Conservation (phyloP, 768 basidiomycete species). For the Mycena crocata region DNA sequence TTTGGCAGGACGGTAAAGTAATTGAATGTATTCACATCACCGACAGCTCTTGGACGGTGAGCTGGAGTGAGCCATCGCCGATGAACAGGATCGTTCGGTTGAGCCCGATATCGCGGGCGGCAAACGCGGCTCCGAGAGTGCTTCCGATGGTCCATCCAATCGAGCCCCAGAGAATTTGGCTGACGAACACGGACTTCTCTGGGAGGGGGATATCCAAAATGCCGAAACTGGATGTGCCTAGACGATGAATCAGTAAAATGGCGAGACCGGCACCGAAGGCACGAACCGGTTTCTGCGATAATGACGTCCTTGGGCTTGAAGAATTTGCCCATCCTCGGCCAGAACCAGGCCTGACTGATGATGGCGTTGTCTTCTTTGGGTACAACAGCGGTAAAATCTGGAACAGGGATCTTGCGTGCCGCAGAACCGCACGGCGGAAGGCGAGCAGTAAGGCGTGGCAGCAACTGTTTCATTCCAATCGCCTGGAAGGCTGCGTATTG, state of each 20-base stretch:
- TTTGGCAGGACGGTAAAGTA: too few species aligned
- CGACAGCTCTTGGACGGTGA: constrained; percentile 86
- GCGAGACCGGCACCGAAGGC: not conserved
- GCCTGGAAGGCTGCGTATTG: constrained; percentile 71
- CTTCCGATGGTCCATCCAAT: constrained; percentile 92
- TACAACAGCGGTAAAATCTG: constrained; percentile 53
- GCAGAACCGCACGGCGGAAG: constrained; percentile 54
- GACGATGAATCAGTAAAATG: not conserved
- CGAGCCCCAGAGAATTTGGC: constrained; percentile 90
- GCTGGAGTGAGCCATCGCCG: constrained; percentile 87
- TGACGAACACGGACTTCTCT: constrained; percentile 69
- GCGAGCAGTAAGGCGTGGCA: constrained; percentile 75
- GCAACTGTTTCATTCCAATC: constrained; percentile 82
- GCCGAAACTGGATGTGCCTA: constrained; percentile 86
- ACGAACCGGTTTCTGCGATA: constrained; percentile 84
- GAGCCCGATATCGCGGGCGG: constrained; percentile 71
- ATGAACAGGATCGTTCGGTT: constrained; percentile 85
- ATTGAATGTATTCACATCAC: too few species aligned
- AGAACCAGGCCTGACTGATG: constrained; percentile 86
- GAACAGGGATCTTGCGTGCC: constrained; percentile 60
- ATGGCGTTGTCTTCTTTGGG: constrained; percentile 62
- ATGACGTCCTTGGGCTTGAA: constrained; percentile 81
- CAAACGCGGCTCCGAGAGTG: constrained; percentile 83
- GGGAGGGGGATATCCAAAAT: constrained; percentile 86
- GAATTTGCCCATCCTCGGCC: constrained; percentile 83